Evolutionary conservation across 1,284 basidiomycete species (phyloP), one percentile per base, ranked within the genome.

Genomic region (Ustilago sp.): DNA sequence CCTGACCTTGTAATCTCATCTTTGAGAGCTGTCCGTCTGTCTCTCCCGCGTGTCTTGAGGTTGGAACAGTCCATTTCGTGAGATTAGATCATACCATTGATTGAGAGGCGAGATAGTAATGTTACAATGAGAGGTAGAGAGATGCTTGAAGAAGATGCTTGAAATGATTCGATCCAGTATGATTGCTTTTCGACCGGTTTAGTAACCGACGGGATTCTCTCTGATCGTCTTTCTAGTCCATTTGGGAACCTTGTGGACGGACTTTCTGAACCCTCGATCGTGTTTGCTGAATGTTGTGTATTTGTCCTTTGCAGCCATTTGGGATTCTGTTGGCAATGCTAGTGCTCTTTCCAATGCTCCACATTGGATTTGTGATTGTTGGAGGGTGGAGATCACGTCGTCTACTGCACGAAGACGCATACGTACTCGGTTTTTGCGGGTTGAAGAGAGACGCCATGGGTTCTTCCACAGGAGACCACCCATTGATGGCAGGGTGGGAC

Each of bases 351-450:
- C 93, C 86, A 97, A 87, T 54, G 93, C 89, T 48, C 87, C 85
- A 82, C 92, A 94, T 83, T 93, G 84, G 4, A 98, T 89, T 8
- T 95, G 94, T 75, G 92, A 94, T 28, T 90, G 88, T 67, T 90
- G 89, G 5, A 99, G 91, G 1, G 94, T 91, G 67, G 94, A 92
- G 77, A 99, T 96, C 59, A 99, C 95, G 5, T 91, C 88, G 88
- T 99, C 96, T 54, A 99, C 96, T 82, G 91, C 92, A 88, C 93
- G 94, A 76, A 99, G 90, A 60, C 97, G 90, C 70, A 92, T 88
- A 34, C 96, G 91, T 63, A 92, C 93, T 80, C 97, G 95, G 28
- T 93, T 92, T 88, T 98, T 98, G 77, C 96, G 91, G 1, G 94
- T 94, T 11, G 90, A 86, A 13, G 95, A 97, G 77, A 99, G 87